phyloP scores from a whole-genome alignment of 441 rosid genomes.

The Breynia disticha region DNA sequence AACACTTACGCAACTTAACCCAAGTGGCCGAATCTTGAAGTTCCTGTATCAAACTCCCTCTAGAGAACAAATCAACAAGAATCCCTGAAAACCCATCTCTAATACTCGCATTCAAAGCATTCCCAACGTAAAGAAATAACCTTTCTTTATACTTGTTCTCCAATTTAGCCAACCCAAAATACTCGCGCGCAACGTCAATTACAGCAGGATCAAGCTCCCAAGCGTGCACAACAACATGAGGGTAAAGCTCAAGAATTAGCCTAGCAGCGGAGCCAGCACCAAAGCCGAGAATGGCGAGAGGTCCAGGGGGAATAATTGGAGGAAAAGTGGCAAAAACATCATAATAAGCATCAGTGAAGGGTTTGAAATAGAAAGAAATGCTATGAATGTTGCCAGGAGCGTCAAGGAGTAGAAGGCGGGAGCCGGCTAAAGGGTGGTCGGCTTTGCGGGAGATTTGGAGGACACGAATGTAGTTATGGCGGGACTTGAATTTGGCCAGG shows the following conservation, averaged over 20 bases:
- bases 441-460: conserved; percentile 56
- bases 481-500: conserved; percentile 68
- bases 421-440: conserved; percentile 77
- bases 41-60: conserved; percentile 68
- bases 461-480: conserved; percentile 74
- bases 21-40: conserved; percentile 75
- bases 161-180: conserved; percentile 55
- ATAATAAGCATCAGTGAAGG: conserved; percentile 60
- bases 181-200: conserved; percentile 60
- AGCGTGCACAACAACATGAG: conserved; percentile 48
- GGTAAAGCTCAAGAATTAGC: conserved; percentile 64
- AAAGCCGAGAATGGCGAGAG: conserved; percentile 70
- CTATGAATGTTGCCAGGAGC: conserved; percentile 87
- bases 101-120: conserved; percentile 46
- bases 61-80: conserved; percentile 62
- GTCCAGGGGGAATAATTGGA: conserved; percentile 61
- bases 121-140: conserved; percentile 52
- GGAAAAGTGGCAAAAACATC: conserved; percentile 80
- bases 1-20: conserved; percentile 39
- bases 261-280: conserved; percentile 81
- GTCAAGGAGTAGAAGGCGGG: conserved; percentile 83
- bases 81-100: conserved; percentile 60
- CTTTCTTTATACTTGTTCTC: conserved; percentile 50
- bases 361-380: conserved; percentile 55
- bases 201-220: conserved; percentile 90